A percentile compares a stretch with the other conserved stretches of the same genome.
Conservation (phyloP, 805 yeast genomes). For the Candida ulmi region DNA sequence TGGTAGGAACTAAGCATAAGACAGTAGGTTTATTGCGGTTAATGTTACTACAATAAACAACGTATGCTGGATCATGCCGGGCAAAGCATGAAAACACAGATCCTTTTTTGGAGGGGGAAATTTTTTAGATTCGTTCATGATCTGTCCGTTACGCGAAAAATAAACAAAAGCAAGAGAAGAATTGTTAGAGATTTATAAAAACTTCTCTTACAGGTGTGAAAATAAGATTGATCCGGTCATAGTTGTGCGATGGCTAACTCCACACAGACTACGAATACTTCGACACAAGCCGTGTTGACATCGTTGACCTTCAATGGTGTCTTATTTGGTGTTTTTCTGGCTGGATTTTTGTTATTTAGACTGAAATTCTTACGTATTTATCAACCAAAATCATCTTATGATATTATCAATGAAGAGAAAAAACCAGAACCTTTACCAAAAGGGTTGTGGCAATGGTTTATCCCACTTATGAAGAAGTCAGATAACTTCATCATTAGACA, state of each 20-base stretch:
- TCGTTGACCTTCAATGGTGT: constrained; percentile 64
- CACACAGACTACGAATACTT: constrained; percentile 31
- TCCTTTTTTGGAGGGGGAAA: too few relatives aligned
- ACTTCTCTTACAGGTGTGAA: neutral
- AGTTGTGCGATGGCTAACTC: constrained; percentile 7
- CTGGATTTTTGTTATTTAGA: constrained; percentile 60
- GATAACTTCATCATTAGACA: constrained; percentile 76
- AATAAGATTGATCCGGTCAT: neutral
- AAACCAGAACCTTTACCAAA: constrained; percentile 69
- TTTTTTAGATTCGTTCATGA: too few relatives aligned
- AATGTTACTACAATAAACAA: too few relatives aligned
- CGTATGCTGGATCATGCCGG: too few relatives aligned
- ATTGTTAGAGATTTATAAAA: too few relatives aligned
- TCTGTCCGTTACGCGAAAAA: too few relatives aligned
- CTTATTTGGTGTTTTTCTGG: constrained; percentile 56
- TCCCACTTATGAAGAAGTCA: constrained; percentile 55
- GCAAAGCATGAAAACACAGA: too few relatives aligned
- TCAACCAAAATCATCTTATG: constrained; percentile 71
- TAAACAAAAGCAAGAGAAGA: too few relatives aligned
- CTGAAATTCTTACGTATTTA: constrained; percentile 66
- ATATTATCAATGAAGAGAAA: constrained; percentile 52
- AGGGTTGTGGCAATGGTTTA: constrained; percentile 69
- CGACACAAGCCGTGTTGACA: constrained; percentile 72
- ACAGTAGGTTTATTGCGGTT: too few relatives aligned
- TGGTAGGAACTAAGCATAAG: too few relatives aligned